Conservation (phyloP, 192 early-diverging fungal species). For the Coemansia reversa region DNA sequence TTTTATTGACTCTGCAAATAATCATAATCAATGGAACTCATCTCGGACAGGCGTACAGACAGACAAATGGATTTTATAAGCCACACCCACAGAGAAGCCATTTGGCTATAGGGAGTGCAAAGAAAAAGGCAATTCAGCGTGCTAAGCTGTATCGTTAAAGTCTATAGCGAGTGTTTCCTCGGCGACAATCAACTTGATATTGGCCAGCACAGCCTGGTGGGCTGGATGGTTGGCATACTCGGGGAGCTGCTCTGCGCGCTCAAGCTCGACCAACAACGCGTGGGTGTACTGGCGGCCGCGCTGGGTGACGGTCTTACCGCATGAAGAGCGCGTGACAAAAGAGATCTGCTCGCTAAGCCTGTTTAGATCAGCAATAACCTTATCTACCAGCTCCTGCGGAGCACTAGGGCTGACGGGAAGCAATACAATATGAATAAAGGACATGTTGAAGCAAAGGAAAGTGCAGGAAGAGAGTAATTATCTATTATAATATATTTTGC, state of each 20-base stretch:
- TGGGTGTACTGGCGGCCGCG: constrained; percentile 45
- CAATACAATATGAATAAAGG: constrained; percentile 41
- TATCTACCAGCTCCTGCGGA: constrained; percentile 14
- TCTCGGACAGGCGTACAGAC: too few relatives aligned
- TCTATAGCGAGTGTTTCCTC: constrained; percentile 37
- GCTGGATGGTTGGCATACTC: constrained; percentile 25
- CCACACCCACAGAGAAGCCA: too few relatives aligned
- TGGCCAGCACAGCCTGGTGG: constrained; percentile 28
- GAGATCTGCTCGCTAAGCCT: constrained; percentile 22
- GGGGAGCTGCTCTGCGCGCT: constrained; percentile 21
- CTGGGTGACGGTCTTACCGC: constrained; percentile 35
- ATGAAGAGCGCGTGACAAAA: constrained; percentile 27
- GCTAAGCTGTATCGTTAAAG: constrained; percentile 11
- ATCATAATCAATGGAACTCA: too few relatives aligned
- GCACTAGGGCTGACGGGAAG: constrained; percentile 29
- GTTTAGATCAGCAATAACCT: constrained; percentile 24
- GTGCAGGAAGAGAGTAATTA: not conserved
- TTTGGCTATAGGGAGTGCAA: too few relatives aligned
- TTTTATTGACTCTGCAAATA: too few relatives aligned
- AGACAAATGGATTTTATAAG: too few relatives aligned
- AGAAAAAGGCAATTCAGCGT: not conserved
- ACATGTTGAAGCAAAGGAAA: constrained; percentile 7
- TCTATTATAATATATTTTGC: not conserved
- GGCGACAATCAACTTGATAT: constrained; percentile 27
- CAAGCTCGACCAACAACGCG: constrained; percentile 35